Percentiles rank a stretch among this genome's conserved stretches.
Conservation (phyloP, 1,284 basidiomycete genomes). For the Ustilago sp. region DNA sequence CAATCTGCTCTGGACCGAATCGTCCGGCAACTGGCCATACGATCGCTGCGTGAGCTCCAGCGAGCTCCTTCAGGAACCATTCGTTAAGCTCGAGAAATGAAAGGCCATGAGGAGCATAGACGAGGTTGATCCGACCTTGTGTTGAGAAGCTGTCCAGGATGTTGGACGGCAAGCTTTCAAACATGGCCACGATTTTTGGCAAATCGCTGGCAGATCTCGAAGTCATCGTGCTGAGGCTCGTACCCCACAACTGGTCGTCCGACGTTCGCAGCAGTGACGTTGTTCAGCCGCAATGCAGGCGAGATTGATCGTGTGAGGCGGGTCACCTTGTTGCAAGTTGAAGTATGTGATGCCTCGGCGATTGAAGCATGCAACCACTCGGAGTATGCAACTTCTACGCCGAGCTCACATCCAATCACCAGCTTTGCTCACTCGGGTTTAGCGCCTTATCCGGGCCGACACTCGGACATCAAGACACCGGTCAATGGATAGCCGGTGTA, state of each 20-base stretch:
- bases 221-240: background rate
- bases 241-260: background rate
- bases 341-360: no score
- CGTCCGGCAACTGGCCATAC: slow-evolving; percentile 22
- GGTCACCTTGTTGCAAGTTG: background rate
- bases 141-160: slow-evolving; percentile 14
- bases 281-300: background rate
- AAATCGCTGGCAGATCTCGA: background rate
- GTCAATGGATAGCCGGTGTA: no score
- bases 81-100: slow-evolving; percentile 14
- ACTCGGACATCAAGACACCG: no score
- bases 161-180: slow-evolving; percentile 22
- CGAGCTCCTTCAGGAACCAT: slow-evolving; percentile 22
- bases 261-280: background rate
- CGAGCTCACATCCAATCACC: no score
- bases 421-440: background rate
- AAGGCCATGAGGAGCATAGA: slow-evolving; percentile 9
- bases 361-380: no score
- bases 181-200: slow-evolving; percentile 34
- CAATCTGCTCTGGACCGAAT: slow-evolving; percentile 24
- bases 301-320: background rate
- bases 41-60: slow-evolving; percentile 24
- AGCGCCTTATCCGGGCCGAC: no score
- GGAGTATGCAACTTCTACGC: no score
- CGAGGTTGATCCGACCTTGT: slow-evolving; percentile 20